Evolutionary conservation across 1,284 basidiomycete species (phyloP), one percentile per base, ranked within the genome.

Genomic region (Apiotrichum domesticum): DNA sequence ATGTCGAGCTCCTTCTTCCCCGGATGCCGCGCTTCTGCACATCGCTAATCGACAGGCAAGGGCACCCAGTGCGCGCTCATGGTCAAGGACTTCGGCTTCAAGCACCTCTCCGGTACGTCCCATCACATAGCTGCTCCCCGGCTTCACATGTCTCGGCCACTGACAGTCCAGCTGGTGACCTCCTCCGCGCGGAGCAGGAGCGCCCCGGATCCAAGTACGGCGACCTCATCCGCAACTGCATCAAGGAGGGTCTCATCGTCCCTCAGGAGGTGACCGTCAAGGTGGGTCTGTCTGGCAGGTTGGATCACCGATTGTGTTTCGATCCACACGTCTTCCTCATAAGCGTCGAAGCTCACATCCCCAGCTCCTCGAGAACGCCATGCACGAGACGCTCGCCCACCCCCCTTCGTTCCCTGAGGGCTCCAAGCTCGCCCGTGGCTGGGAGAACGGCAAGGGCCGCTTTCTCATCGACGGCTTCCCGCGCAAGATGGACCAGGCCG

Each of bases 381-480:
- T 99, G 87, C 71, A 77, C 40, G 83, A 79, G 46, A 84, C 84
- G 9, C 75, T 95, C 46, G 59, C 65, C 21, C 50, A 63, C 40
- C 73, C 75, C 35, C 71, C 72, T 5, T 42, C 64, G 2, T 62
- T 66, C 49, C 57, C 63, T 32, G 60, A 58, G 9, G 62, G 52
- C 46, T 59, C 64, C 14, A 44, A 54, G 10, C 52, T 65, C 33
- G 44, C 57, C 13, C 47, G 46, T 11, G 85, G 83, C 33, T 95
- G 92, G 92, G 73, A 76, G 33, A 79, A 83, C 51, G 90, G 87
- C 43, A 81, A 80, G 58, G 90, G 89, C 42, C 84, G 91, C 49
- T 98, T 98, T 81, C 82, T 98, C 63, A 87, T 99, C 65, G 96
- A 99, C 66, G 96, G 96, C 3, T 98, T 98, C 80, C 96, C 96